Evolutionary conservation across 148 eudicot genomes (phyloP), one percentile per base, ranked within the genome.

Genomic region (Dianthus caryophyllus): DNA sequence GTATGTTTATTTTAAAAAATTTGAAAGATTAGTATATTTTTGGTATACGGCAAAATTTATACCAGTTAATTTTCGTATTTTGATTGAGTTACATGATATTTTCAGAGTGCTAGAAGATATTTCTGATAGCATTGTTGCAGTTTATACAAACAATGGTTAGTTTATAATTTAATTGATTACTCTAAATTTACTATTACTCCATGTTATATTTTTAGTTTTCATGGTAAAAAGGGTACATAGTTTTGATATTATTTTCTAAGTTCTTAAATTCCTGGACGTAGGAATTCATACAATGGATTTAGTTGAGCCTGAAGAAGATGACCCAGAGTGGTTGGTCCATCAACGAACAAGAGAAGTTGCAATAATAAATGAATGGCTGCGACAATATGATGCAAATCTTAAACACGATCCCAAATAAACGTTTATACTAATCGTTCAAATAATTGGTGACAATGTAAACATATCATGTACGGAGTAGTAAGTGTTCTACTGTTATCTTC

Each of bases 321-420:
- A 74, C 61, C 81, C 75, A 0, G 60, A 70, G 26, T 78, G 81
- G 78, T 71, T 78, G 41, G 38, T 49, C 3, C 15, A 61, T n/a
- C 74, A 69, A 46, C 55, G 81, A 16, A 51, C 55, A n/a, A 65
- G 46, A 51, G 81, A 78, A 78, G 36, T 78, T 38, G 64, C 64
- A 60, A 66, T 74, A 9, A 78, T 74, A 8, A 39, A 15, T 18
- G 41, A 39, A 0, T 70, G 78, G 78, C 21, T 78, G 16, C 68
- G 9, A 55, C 44, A 21, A 61, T 78, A 78, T 67, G 50, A 78
- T 44, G 12, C 9, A 25, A 55, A 74, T 55, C 78, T 70, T 11
- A 17, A 66, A n/a, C 11, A 57, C 21, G 26, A 66, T 36, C 2
- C 24, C 1, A 57, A 64, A 1, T 70, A 57, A 22, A 2, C 6